These are phyloP conservation scores for Angomonas ambiguus DNA, from an alignment of 208 protist genomes.

Conservation along the genomic window DNA sequence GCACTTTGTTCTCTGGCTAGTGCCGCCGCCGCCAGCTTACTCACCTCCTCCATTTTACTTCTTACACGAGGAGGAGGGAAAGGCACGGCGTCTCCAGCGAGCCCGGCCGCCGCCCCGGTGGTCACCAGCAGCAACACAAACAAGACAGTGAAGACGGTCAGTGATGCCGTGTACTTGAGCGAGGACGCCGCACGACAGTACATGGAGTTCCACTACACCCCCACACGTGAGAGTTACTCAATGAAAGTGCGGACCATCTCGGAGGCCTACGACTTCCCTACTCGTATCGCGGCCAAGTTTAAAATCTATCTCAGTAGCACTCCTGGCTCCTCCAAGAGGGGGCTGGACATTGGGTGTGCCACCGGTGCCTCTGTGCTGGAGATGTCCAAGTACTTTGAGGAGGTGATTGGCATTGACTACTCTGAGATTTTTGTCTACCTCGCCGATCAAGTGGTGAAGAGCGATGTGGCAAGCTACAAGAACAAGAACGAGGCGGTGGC, in stretches of 20 bases:
- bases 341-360: slow-evolving; percentile 79
- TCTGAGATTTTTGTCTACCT: slow-evolving; percentile 68
- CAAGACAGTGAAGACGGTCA: slow-evolving; percentile 16
- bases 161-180: slow-evolving; percentile 61
- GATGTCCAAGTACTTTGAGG: slow-evolving; percentile 76
- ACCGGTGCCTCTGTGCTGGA: slow-evolving; percentile 74
- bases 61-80: too few relatives aligned
- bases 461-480: neutral
- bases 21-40: neutral
- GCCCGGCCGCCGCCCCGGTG: neutral
- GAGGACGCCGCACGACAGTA: slow-evolving; percentile 60
- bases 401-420: slow-evolving; percentile 74
- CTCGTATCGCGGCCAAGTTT: slow-evolving; percentile 58
- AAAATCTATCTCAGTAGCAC: slow-evolving; percentile 19
- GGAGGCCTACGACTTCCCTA: slow-evolving; percentile 73
- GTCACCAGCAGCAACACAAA: neutral
- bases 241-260: slow-evolving; percentile 27
- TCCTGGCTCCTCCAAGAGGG: slow-evolving; percentile 13
- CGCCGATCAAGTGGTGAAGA: slow-evolving; percentile 37
- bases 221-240: slow-evolving; percentile 40
- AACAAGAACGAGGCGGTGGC: slow-evolving; percentile 21
- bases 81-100: too few relatives aligned
- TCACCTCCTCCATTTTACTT: neutral
- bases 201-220: slow-evolving; percentile 84
- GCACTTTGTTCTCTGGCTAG: neutral